Evolutionary conservation across 2,329 filamentous ascomycete species (phyloP).

Genomic region (Nothophaeocryptopus gaeumannii): DNA sequence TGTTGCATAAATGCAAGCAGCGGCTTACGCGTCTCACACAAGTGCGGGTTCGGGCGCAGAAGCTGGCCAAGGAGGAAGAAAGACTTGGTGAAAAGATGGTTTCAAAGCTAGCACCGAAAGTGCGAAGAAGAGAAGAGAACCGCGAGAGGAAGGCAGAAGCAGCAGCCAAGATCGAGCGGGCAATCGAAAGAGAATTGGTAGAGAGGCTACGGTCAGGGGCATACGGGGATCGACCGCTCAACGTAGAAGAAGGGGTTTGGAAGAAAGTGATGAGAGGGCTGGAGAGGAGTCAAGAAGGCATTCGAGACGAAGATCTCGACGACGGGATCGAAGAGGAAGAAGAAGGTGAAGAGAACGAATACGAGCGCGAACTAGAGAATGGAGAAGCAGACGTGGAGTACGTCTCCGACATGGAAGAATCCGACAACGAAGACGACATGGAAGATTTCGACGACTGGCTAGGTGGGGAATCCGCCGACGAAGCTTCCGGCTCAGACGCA

Average conservation of each 20-base stretch:
- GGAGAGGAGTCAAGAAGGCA: slow-evolving; percentile 80
- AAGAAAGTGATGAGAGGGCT: slow-evolving; percentile 91
- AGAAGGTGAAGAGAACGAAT: slow-evolving; percentile 64
- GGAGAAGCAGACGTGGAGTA: slow-evolving; percentile 81
- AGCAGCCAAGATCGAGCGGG: slow-evolving; percentile 87
- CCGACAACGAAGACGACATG: slow-evolving; percentile 71
- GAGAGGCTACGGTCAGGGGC: slow-evolving; percentile 87
- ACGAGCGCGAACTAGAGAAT: slow-evolving; percentile 55
- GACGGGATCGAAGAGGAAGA: slow-evolving; percentile 79
- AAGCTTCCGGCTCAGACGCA: slow-evolving; percentile 56
- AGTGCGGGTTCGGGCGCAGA: slow-evolving; percentile 74
- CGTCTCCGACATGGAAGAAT: slow-evolving; percentile 77
- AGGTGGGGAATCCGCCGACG: slow-evolving; percentile 62
- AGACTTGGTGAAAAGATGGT: slow-evolving; percentile 84
- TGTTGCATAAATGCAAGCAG: slow-evolving; percentile 95
- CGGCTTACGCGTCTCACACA: slow-evolving; percentile 87
- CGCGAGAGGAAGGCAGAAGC: slow-evolving; percentile 50
- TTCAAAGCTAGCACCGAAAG: slow-evolving; percentile 86
- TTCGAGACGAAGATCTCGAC: slow-evolving; percentile 82
- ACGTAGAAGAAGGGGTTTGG: slow-evolving; percentile 94
- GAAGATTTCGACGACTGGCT: slow-evolving; percentile 97
- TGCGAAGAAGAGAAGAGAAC: slow-evolving; percentile 54
- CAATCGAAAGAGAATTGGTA: slow-evolving; percentile 92
- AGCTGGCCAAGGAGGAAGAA: slow-evolving; percentile 84
- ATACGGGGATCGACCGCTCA: slow-evolving; percentile 90